These are phyloP conservation scores for Parathielavia appendiculata DNA, from an alignment of 495 filamentous ascomycete species.

Conservation along the genomic window DNA sequence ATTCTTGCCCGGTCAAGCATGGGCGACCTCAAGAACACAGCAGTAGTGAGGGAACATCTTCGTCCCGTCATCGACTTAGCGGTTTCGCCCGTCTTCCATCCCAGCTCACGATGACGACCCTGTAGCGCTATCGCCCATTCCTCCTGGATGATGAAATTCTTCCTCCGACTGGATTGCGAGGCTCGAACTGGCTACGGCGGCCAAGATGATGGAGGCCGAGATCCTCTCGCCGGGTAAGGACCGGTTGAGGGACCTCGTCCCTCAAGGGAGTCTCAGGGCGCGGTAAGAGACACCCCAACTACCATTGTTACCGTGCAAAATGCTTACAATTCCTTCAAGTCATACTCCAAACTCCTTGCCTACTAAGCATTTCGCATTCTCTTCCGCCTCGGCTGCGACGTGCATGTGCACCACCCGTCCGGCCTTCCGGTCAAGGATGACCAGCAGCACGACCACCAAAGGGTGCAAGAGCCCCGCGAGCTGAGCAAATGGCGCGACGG, in stretches of 20 bases:
- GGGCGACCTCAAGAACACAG: slow-evolving; percentile 42
- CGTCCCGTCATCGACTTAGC: background rate
- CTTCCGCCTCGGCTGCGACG: slow-evolving; percentile 8
- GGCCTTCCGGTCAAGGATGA: slow-evolving; percentile 3
- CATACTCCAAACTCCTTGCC: slow-evolving; percentile 1
- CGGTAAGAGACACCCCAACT: background rate
- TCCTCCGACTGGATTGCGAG: background rate
- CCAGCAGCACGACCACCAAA: slow-evolving; percentile 5
- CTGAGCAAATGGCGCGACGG: slow-evolving; percentile 7
- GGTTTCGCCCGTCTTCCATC: background rate
- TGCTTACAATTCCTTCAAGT: background rate
- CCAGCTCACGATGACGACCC: background rate
- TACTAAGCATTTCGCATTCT: slow-evolving; percentile 3
- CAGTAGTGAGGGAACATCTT: background rate
- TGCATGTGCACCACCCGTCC: background rate
- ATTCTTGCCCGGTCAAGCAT: background rate
- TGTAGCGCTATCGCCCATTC: background rate
- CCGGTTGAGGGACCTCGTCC: background rate
- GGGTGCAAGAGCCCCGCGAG: slow-evolving; percentile 2
- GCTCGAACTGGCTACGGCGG: slow-evolving; percentile 2
- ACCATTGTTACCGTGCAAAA: too few species aligned
- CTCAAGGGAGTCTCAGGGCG: background rate
- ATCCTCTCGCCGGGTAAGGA: background rate
- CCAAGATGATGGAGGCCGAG: background rate
- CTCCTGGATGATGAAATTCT: slow-evolving; percentile 1